Evolutionary conservation across 176 grass and related monocot species (phyloP).

Genomic region (Melocanna baccifera): DNA sequence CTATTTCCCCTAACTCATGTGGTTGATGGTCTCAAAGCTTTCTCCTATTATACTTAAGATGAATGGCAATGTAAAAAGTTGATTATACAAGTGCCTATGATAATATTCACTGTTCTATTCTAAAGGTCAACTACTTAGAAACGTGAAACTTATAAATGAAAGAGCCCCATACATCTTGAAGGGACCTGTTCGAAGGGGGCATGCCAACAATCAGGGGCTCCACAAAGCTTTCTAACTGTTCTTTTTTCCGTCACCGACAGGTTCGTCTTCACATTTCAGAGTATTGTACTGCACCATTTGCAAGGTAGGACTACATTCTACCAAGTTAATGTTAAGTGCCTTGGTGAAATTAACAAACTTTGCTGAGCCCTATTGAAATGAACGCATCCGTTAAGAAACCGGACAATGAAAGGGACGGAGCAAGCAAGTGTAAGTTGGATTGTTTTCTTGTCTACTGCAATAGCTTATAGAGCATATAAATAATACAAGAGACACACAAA

Average conservation of each 20-base stretch:
- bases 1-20: not conserved
- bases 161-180: conserved; percentile 72
- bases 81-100: not conserved
- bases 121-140: conserved; percentile 20
- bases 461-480: too few relatives aligned
- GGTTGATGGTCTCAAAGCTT: not conserved
- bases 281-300: conserved; percentile 79
- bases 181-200: conserved; percentile 85
- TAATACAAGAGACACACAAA: too few relatives aligned
- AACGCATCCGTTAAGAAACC: conserved; percentile 14
- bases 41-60: not conserved
- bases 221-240: conserved; percentile 63
- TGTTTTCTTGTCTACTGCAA: too few relatives aligned
- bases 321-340: conserved; percentile 81
- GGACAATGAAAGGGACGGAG: not conserved
- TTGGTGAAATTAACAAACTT: conserved; percentile 76
- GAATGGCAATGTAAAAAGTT: not conserved
- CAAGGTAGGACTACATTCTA: conserved; percentile 79
- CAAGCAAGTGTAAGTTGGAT: too few relatives aligned
- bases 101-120: not conserved
- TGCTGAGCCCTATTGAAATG: conserved; percentile 64
- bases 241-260: conserved; percentile 46
- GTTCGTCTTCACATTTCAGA: conserved; percentile 68
- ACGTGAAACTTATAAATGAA: conserved; percentile 8
- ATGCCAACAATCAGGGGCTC: conserved; percentile 68